phyloP scores from a whole-genome alignment of 2,329 filamentous ascomycete genomes.

The Cladosporium velox region DNA sequence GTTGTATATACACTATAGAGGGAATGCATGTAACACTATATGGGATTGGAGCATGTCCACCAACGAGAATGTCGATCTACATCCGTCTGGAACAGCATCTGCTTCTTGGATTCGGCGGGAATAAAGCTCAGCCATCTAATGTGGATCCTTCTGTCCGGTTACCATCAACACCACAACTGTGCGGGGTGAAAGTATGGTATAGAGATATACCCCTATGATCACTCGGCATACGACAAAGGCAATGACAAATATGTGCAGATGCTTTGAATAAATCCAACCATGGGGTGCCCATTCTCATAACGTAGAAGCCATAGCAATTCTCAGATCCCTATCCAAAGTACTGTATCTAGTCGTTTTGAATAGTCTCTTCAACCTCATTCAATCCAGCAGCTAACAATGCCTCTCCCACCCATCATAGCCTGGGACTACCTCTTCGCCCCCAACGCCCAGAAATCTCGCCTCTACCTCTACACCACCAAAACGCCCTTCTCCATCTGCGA shows the following conservation, averaged over 20 bases:
- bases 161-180: neutral
- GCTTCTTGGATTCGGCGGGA: neutral
- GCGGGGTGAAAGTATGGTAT: neutral
- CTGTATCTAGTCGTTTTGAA: neutral
- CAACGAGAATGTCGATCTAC: neutral
- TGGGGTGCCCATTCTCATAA: neutral
- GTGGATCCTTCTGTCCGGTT: neutral
- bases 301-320: neutral
- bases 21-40: neutral
- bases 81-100: neutral
- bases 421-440: constrained; percentile 29
- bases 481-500: constrained; percentile 32
- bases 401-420: constrained; percentile 20
- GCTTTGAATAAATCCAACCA: neutral
- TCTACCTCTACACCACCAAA: constrained; percentile 26
- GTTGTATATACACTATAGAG: neutral
- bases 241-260: constrained; percentile 5
- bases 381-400: neutral
- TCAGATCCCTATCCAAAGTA: neutral
- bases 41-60: neutral
- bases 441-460: constrained; percentile 30
- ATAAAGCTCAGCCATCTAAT: neutral
- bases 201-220: neutral
- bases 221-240: neutral
- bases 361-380: neutral